phyloP scores from a whole-genome alignment of 139 green algal genomes.

The Chlorella sorokiniana region DNA sequence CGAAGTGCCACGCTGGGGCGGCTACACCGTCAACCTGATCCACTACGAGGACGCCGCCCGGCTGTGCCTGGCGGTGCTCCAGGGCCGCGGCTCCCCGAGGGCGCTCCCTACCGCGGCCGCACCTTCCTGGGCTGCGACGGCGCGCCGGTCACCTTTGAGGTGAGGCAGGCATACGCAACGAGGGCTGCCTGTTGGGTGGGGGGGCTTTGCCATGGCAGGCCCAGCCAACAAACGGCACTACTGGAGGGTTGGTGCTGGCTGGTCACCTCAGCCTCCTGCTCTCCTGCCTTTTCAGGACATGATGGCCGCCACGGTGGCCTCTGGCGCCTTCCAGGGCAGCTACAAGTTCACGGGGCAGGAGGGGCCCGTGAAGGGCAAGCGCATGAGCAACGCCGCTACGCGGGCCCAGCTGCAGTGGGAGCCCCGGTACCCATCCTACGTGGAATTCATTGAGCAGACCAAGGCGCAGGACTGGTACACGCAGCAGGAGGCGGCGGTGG shows the following conservation, averaged over 20 bases:
- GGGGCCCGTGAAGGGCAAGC: slow-evolving; percentile 63
- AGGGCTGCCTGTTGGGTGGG: neutral
- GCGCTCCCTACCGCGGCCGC: slow-evolving; percentile 46
- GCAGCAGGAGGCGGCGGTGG: slow-evolving; percentile 1
- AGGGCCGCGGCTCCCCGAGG: slow-evolving; percentile 8
- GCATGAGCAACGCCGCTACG: slow-evolving; percentile 69
- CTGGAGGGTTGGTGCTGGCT: too few species aligned
- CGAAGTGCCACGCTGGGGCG: slow-evolving; percentile 63
- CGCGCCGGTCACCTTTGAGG: slow-evolving; percentile 76
- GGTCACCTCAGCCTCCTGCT: neutral
- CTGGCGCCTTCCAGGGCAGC: slow-evolving; percentile 28
- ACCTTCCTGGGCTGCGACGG: slow-evolving; percentile 80
- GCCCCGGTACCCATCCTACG: slow-evolving; percentile 72
- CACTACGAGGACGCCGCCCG: slow-evolving; percentile 97
- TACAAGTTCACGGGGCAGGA: slow-evolving; percentile 51
- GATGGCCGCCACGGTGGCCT: slow-evolving; percentile 51
- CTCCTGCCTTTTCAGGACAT: slow-evolving; percentile 51
- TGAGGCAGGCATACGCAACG: slow-evolving; percentile 13
- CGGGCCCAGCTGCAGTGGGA: slow-evolving; percentile 70
- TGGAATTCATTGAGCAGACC: slow-evolving; percentile 39
- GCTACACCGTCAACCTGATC: slow-evolving; percentile 94
- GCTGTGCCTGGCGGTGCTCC: slow-evolving; percentile 61
- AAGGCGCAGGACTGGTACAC: slow-evolving; percentile 44
- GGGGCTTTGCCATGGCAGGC: too few species aligned
- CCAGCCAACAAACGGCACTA: too few species aligned